Evolutionary conservation across 176 grass and related monocot species (phyloP), one percentile per base, ranked within the genome.

Genomic region (Juncus inflexus): DNA sequence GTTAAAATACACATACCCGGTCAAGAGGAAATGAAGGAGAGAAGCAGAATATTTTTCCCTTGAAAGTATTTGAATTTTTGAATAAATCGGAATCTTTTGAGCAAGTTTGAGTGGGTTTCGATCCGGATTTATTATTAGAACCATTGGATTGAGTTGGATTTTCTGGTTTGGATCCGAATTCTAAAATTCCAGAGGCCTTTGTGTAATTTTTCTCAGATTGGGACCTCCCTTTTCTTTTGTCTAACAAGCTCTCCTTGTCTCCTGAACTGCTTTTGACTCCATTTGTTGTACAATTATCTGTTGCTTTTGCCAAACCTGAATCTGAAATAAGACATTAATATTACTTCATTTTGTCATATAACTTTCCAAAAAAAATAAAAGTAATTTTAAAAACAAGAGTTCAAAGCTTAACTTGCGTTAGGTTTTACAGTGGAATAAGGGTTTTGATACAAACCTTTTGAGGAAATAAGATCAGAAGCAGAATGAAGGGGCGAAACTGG

Each of bases 21-120:
- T 91, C 82, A 60, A 79, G 70, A 61, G 84, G 73, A 83, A 96
- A 88, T 66, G 87, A 91, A 77, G 73, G 76, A 79, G 92, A 91
- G 71, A 96, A 96, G 73, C 82, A 79, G 37, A 96, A 91, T 79
- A 52, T 83, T 86, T 55, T 91, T 15, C 84, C 84, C 64, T 83
- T 74, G 74, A 96, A 96, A 65, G 67, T 76, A 78, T 76, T 74
- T 83, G 81, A 79, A 40, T 76, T 71, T 78, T 72, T 78, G 77
- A 64, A 47, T 9, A 47, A 80, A 81, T 69, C 58, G 39, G 70
- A 42, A 61, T 64, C 75, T 79, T 15, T 59, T 42, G 52, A 19
- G 52, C 67, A 71, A 71, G 52, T 47, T 47, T 47, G 43, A 47
- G 43, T 47, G 9, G 4, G 9, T 73, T 81, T 50, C 15, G 9